A percentile compares a stretch with the other conserved stretches of the same genome.
Evolutionary conservation across 2,329 filamentous ascomycete genomes (phyloP).

Genomic region (Aspergillus felis): DNA sequence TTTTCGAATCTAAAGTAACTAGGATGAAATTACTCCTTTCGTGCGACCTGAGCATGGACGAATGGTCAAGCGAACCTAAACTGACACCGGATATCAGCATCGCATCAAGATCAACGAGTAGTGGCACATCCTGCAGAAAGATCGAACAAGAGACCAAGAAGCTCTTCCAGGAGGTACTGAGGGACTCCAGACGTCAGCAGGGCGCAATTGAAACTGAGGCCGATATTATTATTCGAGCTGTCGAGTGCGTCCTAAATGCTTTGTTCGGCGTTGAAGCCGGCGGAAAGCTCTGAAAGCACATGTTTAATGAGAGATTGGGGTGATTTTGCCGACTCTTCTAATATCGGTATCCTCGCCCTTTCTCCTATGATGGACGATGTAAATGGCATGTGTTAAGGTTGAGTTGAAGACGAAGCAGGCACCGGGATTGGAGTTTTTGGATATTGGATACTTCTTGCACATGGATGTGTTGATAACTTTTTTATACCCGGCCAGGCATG

Average conservation of each 20-base stretch:
- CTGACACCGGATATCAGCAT: conserved; percentile 36
- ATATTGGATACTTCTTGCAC: background rate
- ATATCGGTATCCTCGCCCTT: background rate
- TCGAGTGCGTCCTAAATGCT: conserved; percentile 31
- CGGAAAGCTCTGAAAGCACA: background rate
- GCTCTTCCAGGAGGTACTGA: conserved; percentile 35
- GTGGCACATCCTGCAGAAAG: conserved; percentile 18
- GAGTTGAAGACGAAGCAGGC: background rate
- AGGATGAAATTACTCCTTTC: conserved; percentile 27
- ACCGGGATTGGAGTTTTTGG: background rate
- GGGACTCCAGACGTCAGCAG: conserved; percentile 10
- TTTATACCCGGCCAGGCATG: background rate
- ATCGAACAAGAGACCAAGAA: conserved; percentile 36
- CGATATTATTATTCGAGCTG: conserved; percentile 31
- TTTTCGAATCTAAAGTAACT: conserved; percentile 21
- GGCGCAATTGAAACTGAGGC: conserved; percentile 18
- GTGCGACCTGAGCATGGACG: conserved; percentile 33
- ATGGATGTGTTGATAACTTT: background rate
- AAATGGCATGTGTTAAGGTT: background rate
- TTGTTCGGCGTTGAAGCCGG: conserved; percentile 23
- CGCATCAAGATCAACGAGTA: conserved; percentile 13
- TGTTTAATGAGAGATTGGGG: background rate
- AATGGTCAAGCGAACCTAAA: conserved; percentile 40
- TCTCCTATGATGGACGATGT: background rate
- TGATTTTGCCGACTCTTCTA: background rate